These are phyloP conservation scores for Fusarium sp. DNA, from an alignment of 2,329 filamentous ascomycete genomes.

Conservation along the genomic window DNA sequence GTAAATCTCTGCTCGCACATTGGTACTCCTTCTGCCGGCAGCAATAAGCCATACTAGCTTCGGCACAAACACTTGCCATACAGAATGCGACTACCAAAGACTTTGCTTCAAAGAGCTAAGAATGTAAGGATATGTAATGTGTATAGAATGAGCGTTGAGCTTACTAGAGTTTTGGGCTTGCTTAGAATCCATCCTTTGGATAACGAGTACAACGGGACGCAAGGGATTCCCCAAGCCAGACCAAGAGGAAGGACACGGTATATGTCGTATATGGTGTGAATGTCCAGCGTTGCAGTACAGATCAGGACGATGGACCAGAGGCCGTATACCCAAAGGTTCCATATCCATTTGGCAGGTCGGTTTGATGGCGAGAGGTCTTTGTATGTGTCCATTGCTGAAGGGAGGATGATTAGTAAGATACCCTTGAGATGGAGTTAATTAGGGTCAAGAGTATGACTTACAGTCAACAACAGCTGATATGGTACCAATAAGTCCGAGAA, in stretches of 20 bases:
- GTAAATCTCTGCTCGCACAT: background rate
- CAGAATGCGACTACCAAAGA: slow-evolving; percentile 17
- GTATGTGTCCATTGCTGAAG: slow-evolving; percentile 18
- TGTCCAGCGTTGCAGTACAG: background rate
- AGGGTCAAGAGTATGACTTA: background rate
- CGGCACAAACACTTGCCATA: slow-evolving; percentile 16
- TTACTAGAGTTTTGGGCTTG: slow-evolving; percentile 20
- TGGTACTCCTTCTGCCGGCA: slow-evolving; percentile 2
- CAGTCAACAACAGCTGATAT: slow-evolving; percentile 19
- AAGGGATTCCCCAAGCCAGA: slow-evolving; percentile 22
- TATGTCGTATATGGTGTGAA: slow-evolving; percentile 16
- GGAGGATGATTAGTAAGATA: background rate
- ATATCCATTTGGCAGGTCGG: slow-evolving; percentile 10
- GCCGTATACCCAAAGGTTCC: slow-evolving; percentile 7
- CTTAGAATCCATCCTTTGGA: slow-evolving; percentile 1
- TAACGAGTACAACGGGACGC: background rate
- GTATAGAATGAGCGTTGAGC: background rate
- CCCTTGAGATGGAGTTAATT: too few relatives aligned
- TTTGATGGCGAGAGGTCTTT: slow-evolving; percentile 3
- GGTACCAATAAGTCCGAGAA: slow-evolving; percentile 17
- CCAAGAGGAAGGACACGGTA: slow-evolving; percentile 20
- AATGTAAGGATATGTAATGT: accelerated
- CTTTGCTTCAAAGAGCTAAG: slow-evolving; percentile 15
- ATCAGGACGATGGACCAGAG: background rate
- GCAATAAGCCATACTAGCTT: slow-evolving; percentile 14